Evolutionary conservation across 1,284 basidiomycete genomes (phyloP).

Genomic region (Cryptococcus sp.): DNA sequence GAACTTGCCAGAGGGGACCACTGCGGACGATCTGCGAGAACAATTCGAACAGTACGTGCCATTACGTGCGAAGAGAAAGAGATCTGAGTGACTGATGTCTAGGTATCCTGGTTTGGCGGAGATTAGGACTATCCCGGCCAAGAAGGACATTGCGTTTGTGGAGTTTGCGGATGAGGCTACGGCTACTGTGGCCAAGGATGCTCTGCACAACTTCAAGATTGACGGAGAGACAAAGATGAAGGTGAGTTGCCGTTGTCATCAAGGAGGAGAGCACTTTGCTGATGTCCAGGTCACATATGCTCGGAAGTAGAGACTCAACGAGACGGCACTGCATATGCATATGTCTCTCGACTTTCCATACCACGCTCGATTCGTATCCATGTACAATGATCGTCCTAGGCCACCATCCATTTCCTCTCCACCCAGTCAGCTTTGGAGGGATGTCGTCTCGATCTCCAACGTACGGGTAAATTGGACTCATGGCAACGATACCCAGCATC

Average conservation of each 20-base stretch:
- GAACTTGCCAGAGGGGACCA: conserved; percentile 80
- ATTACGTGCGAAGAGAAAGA: not conserved
- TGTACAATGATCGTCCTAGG: no score
- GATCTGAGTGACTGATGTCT: not conserved
- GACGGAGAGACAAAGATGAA: conserved; percentile 96
- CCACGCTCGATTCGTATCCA: no score
- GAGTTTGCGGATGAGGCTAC: conserved; percentile 86
- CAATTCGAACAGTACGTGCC: conserved; percentile 82
- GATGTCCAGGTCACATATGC: conserved; percentile 36
- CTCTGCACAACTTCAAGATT: conserved; percentile 91
- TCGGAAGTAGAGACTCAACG: conserved; percentile 22
- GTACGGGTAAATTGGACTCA: no score
- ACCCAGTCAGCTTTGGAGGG: no score
- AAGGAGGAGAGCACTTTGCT: not conserved
- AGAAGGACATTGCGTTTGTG: conserved; percentile 94
- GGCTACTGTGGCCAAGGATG: conserved; percentile 85
- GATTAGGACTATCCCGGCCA: conserved; percentile 92
- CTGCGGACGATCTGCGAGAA: conserved; percentile 79
- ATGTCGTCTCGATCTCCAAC: no score
- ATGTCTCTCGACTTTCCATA: no score
- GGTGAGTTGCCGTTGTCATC: conserved; percentile 52
- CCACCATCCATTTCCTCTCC: no score
- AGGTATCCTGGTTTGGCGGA: conserved; percentile 89
- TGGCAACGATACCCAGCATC: no score
- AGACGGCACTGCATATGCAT: no score